These are phyloP conservation scores for Phaseolus coccineus DNA, from an alignment of 331 rosid genomes.

Conservation along the genomic window DNA sequence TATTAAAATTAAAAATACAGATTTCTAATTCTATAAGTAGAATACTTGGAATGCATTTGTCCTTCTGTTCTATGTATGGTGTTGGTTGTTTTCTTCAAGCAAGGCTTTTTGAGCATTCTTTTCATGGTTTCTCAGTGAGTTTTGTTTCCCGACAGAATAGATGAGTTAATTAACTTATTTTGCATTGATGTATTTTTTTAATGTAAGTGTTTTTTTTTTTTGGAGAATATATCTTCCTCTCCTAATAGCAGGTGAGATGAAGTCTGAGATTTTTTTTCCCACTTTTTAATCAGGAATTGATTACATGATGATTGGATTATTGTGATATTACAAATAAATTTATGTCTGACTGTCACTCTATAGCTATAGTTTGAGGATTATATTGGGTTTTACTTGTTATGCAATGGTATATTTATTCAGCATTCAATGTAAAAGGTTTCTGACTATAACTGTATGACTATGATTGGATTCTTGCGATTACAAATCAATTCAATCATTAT, in stretches of 20 bases:
- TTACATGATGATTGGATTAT: conserved; percentile 24
- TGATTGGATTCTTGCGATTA: conserved; percentile 19
- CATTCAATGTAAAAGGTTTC: neutral
- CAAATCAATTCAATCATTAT: conserved; percentile 30
- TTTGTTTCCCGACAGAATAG: conserved; percentile 16
- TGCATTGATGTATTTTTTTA: conserved; percentile 22
- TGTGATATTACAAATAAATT: neutral
- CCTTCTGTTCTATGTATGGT: conserved; percentile 24
- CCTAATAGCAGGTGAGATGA: neutral
- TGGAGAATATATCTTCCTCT: conserved; percentile 16
- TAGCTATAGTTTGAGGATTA: conserved; percentile 15
- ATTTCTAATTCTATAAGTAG: neutral
- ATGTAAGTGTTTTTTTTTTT: neutral
- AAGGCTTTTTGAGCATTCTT: conserved; percentile 16
- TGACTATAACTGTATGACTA: conserved; percentile 25
- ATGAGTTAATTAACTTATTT: conserved; percentile 25
- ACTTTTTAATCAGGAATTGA: conserved; percentile 3
- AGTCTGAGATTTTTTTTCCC: neutral
- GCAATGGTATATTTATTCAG: conserved; percentile 9
- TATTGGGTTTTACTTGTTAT: conserved; percentile 25
- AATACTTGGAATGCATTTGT: conserved; percentile 5
- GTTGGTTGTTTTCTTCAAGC: conserved; percentile 15
- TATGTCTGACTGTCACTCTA: conserved; percentile 8
- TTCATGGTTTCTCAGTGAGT: conserved; percentile 29
- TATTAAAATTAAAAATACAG: neutral